Percentiles rank a stretch among this genome's conserved stretches.
phyloP scores from a whole-genome alignment of 169 alveolate species.

The Plasmodium falciparum region DNA sequence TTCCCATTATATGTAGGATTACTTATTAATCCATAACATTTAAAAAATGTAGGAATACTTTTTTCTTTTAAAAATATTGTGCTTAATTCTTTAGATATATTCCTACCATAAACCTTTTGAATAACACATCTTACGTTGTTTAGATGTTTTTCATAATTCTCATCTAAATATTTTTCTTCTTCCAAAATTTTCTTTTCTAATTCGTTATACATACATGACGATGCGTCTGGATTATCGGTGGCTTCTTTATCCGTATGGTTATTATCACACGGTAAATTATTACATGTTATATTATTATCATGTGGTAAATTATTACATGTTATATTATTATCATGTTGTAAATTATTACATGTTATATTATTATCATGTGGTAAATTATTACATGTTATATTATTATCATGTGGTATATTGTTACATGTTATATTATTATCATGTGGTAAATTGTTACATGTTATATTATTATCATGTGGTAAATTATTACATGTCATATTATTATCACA shows the following conservation, averaged over 20 bases:
- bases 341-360: too few species aligned
- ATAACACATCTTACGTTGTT: constrained; percentile 60
- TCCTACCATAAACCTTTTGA: constrained; percentile 79
- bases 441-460: neutral
- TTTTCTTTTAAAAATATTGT: constrained; percentile 51
- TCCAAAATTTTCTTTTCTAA: constrained; percentile 60
- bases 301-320: neutral
- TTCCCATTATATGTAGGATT: constrained; percentile 87
- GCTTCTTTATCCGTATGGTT: neutral
- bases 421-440: too few species aligned
- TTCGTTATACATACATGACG: neutral
- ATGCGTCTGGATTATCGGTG: neutral
- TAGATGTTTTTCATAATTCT: constrained; percentile 53
- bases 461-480: neutral
- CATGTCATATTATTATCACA: too few species aligned
- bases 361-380: neutral
- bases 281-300: too few species aligned
- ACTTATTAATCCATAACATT: constrained; percentile 88
- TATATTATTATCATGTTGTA: too few species aligned
- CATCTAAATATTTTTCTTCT: constrained; percentile 76
- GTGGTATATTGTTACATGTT: too few species aligned
- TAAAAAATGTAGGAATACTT: constrained; percentile 74
- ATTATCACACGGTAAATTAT: neutral
- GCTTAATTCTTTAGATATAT: constrained; percentile 73
- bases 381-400: too few species aligned